Percentiles rank a stretch among this genome's conserved stretches.
These are phyloP conservation scores for Pholiota molesta DNA, from an alignment of 768 basidiomycete species.

Conservation along the genomic window DNA sequence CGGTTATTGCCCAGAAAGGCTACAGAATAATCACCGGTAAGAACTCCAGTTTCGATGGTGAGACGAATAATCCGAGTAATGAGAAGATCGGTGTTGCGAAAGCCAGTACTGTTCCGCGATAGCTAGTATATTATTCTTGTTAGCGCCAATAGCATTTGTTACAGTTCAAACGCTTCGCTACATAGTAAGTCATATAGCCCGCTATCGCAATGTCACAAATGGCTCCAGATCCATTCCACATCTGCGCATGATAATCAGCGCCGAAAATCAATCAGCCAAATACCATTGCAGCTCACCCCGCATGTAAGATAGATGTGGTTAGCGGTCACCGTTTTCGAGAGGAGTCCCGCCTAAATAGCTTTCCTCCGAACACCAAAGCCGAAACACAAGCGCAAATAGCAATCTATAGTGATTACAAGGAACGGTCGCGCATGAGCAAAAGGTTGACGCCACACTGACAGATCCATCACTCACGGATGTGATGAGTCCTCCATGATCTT, in stretches of 20 bases:
- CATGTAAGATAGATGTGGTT: constrained; percentile 29
- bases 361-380: constrained; percentile 26
- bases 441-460: constrained; percentile 14
- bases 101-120: constrained; percentile 27
- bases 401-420: constrained; percentile 13
- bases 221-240: constrained; percentile 37
- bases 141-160: neutral
- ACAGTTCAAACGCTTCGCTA: constrained; percentile 10
- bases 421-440: constrained; percentile 8
- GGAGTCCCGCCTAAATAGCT: constrained; percentile 18
- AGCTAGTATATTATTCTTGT: constrained; percentile 10
- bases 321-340: constrained; percentile 21
- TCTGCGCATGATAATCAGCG: constrained; percentile 12
- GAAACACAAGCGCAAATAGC: constrained; percentile 20
- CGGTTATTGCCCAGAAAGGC: too few relatives aligned
- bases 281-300: constrained; percentile 21
- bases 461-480: constrained; percentile 25
- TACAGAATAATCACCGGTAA: constrained; percentile 27
- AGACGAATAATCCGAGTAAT: constrained; percentile 34
- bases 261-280: neutral
- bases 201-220: constrained; percentile 35
- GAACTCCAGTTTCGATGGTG: constrained; percentile 37
- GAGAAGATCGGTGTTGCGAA: constrained; percentile 26
- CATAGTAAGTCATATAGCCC: constrained; percentile 33
- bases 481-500: constrained; percentile 22